Percentiles rank a stretch among this genome's conserved stretches.
These are phyloP conservation scores for Hypoxylon intermedium DNA, from an alignment of 495 filamentous ascomycete genomes.

Conservation along the genomic window DNA sequence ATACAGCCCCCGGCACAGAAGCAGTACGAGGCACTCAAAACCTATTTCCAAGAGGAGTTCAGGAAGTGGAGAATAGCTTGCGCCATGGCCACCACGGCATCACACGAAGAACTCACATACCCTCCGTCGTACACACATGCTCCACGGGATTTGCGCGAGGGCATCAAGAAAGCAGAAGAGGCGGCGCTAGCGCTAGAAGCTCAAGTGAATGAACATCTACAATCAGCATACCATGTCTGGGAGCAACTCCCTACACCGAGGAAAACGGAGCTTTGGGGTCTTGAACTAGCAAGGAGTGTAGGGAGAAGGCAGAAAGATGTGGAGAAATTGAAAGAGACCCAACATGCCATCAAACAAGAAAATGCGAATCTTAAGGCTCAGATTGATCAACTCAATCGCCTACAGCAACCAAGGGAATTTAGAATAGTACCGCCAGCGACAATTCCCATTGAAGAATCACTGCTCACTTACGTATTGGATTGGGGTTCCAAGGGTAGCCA, in stretches of 20 bases:
- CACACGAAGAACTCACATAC: conserved; percentile 51
- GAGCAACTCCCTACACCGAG: conserved; percentile 60
- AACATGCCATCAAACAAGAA: conserved; percentile 72
- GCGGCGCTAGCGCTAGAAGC: conserved; percentile 60
- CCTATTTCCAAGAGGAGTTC: conserved; percentile 70
- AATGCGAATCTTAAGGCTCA: conserved; percentile 73
- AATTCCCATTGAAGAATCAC: conserved; percentile 60
- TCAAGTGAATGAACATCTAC: conserved; percentile 71
- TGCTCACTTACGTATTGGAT: conserved; percentile 48
- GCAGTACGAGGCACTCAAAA: conserved; percentile 72
- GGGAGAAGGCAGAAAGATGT: conserved; percentile 71
- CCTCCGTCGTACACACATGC: conserved; percentile 37
- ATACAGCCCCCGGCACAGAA: conserved; percentile 71
- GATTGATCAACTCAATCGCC: conserved; percentile 69
- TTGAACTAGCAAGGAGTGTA: conserved; percentile 78
- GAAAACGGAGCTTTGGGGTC: conserved; percentile 71
- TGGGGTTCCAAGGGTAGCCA: conserved; percentile 32
- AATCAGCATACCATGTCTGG: conserved; percentile 76
- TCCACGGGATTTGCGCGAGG: conserved; percentile 53
- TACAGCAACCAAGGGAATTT: conserved; percentile 76
- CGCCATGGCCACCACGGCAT: conserved; percentile 49
- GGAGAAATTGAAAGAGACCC: conserved; percentile 64
- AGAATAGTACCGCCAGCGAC: conserved; percentile 68
- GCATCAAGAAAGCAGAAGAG: conserved; percentile 49
- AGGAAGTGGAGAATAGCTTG: conserved; percentile 63